phyloP scores from a whole-genome alignment of 1,284 basidiomycete genomes.

The Irpex sp. region DNA sequence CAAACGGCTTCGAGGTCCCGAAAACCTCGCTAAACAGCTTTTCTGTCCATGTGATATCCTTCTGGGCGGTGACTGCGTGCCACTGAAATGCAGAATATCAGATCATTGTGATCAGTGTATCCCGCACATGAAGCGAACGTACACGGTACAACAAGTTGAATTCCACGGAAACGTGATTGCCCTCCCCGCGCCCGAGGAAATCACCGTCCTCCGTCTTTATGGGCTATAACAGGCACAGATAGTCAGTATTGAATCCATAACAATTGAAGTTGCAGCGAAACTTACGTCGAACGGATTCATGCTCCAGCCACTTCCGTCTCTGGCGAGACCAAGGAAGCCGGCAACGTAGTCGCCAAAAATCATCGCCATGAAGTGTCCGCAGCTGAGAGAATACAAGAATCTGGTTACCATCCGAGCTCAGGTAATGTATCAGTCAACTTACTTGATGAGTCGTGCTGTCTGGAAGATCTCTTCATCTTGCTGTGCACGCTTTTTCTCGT shows the following conservation, averaged over 20 bases:
- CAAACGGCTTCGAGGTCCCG: slow-evolving; percentile 14
- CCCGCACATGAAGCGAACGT: slow-evolving; percentile 8
- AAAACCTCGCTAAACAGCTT: slow-evolving; percentile 45
- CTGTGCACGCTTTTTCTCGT: slow-evolving; percentile 27
- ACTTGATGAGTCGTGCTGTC: slow-evolving; percentile 71
- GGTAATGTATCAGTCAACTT: slow-evolving; percentile 37
- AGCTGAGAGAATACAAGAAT: slow-evolving; percentile 12
- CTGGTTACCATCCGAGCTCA: neutral
- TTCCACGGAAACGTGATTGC: slow-evolving; percentile 72
- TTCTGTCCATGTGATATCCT: slow-evolving; percentile 63
- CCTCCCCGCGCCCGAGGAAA: slow-evolving; percentile 58
- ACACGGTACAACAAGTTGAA: slow-evolving; percentile 68
- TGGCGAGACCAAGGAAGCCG: slow-evolving; percentile 61
- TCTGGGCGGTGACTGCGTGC: slow-evolving; percentile 64
- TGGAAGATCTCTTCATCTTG: slow-evolving; percentile 77
- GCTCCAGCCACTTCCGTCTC: slow-evolving; percentile 58
- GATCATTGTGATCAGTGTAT: neutral
- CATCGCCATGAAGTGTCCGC: slow-evolving; percentile 57
- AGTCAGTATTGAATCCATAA: too few relatives aligned
- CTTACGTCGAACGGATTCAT: slow-evolving; percentile 59
- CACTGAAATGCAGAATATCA: slow-evolving; percentile 32
- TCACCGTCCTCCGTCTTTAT: slow-evolving; percentile 44
- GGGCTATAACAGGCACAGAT: slow-evolving; percentile 26
- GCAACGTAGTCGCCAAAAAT: slow-evolving; percentile 74
- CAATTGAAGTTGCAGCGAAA: neutral